Base-by-base conservation (phyloP, 2,329 filamentous ascomycete genomes). In the Biscogniauxia mediterranea region DNA sequence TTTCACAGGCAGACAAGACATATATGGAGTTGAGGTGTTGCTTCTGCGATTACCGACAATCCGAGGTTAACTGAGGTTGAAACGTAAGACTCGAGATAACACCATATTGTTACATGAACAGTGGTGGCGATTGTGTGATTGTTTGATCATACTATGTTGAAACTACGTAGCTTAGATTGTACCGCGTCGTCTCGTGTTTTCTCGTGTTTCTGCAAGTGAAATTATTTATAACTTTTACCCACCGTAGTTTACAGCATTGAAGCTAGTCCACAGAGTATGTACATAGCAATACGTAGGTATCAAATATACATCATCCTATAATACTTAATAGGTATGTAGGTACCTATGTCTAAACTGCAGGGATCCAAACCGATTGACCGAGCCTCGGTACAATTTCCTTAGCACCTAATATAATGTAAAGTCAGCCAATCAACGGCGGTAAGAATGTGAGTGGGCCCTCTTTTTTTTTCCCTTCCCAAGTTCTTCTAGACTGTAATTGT, bases 341-440 rank as follows among this genome's bases (percentile, higher is more conserved):
- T 42, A n/a, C n/a, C n/a, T n/a, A 46, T 9, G 3, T n/a, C 6
- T 46, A n/a, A 46, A 46, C 17, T n/a, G 13, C 38, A 46, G 38
- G 38, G 38, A 46, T n/a, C 38, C 17, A 46, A 46, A 46, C 38
- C 38, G 38, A 46, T 46, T 46, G 38, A 62, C 66, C 67, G 69
- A 70, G 68, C 69, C 69, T 70, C 69, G 69, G 69, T 66, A 66
- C 69, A 69, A 67, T 46, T 52, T 54, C 32, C 25, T 56, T 15
- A 32, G 26, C 3, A 6, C 19, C 56, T 54, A 51, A 52, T 56
- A 23, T 9, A 6, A 32, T 32, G 28, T 32, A 23, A 58, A 49
- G 19, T 6, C 11, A 7, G 11, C 28, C 52, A 26, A 38, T 57
- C 28, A 46, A n/a, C 7, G 15, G 13, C 17, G 17, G 17, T 46